A percentile compares a stretch with the other conserved stretches of the same genome.
phyloP scores from a whole-genome alignment of 331 rosid genomes.

The Arachis monticola region DNA sequence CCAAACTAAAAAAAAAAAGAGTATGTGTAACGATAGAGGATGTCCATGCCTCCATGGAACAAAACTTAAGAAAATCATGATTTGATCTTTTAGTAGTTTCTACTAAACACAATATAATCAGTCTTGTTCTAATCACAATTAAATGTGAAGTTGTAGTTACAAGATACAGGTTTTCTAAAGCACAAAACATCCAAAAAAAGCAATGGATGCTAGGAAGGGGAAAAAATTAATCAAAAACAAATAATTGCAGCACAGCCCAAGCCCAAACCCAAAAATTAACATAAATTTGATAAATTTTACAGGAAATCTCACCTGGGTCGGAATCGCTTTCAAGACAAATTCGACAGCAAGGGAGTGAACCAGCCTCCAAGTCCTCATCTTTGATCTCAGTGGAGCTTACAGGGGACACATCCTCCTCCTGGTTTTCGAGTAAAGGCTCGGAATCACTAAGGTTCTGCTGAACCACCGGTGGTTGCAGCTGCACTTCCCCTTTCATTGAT shows the following conservation, averaged over 20 bases:
- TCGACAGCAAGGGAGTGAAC: constrained; percentile 82
- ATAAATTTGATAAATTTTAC: constrained; percentile 6
- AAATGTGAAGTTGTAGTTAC: neutral
- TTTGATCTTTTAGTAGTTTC: neutral
- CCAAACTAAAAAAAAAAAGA: neutral
- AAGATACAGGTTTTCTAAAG: neutral
- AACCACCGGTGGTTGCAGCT: constrained; percentile 68
- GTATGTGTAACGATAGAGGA: neutral
- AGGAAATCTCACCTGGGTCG: constrained; percentile 66
- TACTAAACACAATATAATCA: neutral
- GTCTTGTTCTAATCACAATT: constrained; percentile 7
- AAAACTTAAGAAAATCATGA: constrained; percentile 19
- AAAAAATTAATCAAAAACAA: neutral
- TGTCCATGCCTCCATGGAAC: neutral
- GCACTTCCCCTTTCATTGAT: constrained; percentile 86
- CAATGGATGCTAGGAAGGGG: neutral
- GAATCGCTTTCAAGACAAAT: constrained; percentile 93
- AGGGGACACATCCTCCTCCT: constrained; percentile 54
- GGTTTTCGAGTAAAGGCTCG: constrained; percentile 77
- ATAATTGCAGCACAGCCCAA: constrained; percentile 4
- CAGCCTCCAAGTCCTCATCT: constrained; percentile 78
- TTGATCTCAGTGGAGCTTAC: constrained; percentile 72
- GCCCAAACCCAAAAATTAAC: neutral
- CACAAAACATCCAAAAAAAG: constrained; percentile 1
- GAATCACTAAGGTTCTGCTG: constrained; percentile 66